phyloP scores from a whole-genome alignment of 192 early-diverging fungal species.

The Gigaspora rosea region DNA sequence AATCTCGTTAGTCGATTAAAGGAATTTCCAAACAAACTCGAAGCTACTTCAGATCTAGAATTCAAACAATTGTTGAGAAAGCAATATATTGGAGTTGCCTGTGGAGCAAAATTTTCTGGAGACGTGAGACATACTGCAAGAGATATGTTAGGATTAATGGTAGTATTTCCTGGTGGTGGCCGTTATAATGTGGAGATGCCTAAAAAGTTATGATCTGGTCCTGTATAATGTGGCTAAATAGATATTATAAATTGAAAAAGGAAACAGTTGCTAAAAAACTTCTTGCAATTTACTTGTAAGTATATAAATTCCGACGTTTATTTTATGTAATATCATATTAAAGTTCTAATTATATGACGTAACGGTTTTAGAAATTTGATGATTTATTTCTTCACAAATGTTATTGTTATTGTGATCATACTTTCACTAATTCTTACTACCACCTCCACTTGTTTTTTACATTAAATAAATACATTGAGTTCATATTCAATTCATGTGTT shows the following conservation, averaged over 20 bases:
- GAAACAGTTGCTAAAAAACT: no score
- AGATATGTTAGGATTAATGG: conserved; percentile 18
- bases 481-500: no score
- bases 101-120: neutral
- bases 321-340: no score
- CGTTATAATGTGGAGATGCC: conserved; percentile 19
- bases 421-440: no score
- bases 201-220: neutral
- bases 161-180: conserved; percentile 10
- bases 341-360: no score
- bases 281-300: no score
- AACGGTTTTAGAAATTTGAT: no score
- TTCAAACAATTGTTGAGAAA: conserved; percentile 22
- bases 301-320: no score
- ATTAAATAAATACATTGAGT: no score
- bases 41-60: neutral
- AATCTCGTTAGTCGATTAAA: conserved; percentile 2
- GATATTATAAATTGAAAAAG: neutral
- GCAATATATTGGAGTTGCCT: conserved; percentile 17
- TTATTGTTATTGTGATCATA: no score
- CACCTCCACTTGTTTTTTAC: no score
- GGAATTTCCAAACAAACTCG: conserved; percentile 22
- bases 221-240: neutral
- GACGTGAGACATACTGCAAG: neutral
- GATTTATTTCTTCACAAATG: no score